These are phyloP conservation scores for Penicillium atrosanguineum DNA, from an alignment of 495 filamentous ascomycete species.

Conservation along the genomic window DNA sequence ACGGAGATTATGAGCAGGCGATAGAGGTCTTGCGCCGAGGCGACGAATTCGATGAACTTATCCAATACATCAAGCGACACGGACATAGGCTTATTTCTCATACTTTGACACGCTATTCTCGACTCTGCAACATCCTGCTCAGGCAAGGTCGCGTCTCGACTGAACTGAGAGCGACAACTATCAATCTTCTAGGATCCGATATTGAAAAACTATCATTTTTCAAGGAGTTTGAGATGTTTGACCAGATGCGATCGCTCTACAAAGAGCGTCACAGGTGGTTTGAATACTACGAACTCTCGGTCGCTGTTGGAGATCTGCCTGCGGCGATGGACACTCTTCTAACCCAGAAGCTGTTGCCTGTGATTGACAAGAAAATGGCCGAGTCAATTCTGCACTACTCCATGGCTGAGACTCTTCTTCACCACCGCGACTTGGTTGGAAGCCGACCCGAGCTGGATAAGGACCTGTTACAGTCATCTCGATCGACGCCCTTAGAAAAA, in stretches of 20 bases:
- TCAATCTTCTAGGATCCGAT: slow-evolving; percentile 22
- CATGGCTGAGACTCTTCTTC: slow-evolving; percentile 3
- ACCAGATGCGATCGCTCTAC: slow-evolving; percentile 19
- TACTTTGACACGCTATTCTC: slow-evolving; percentile 11
- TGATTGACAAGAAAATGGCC: background rate
- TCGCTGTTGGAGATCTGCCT: slow-evolving; percentile 8
- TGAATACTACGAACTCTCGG: slow-evolving; percentile 11
- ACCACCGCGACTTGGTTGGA: background rate
- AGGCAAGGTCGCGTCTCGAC: slow-evolving; percentile 26
- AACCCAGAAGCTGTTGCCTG: slow-evolving; percentile 1
- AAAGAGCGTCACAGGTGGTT: slow-evolving; percentile 7
- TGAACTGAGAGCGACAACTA: slow-evolving; percentile 14
- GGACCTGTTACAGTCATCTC: background rate
- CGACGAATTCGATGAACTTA: slow-evolving; percentile 17
- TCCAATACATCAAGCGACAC: slow-evolving; percentile 20
- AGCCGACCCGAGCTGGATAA: background rate
- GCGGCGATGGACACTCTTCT: background rate
- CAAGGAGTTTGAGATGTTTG: slow-evolving; percentile 28
- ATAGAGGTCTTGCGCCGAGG: slow-evolving; percentile 37
- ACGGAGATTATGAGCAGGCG: slow-evolving; percentile 19
- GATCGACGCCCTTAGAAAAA: background rate
- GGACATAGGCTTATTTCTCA: background rate
- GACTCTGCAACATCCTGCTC: slow-evolving; percentile 27
- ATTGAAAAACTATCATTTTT: slow-evolving; percentile 23
- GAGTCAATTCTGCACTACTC: slow-evolving; percentile 4